Percentiles rank a stretch among this genome's conserved stretches.
phyloP scores from a whole-genome alignment of 2,329 filamentous ascomycete species.

The Aspergillus calidoustus region DNA sequence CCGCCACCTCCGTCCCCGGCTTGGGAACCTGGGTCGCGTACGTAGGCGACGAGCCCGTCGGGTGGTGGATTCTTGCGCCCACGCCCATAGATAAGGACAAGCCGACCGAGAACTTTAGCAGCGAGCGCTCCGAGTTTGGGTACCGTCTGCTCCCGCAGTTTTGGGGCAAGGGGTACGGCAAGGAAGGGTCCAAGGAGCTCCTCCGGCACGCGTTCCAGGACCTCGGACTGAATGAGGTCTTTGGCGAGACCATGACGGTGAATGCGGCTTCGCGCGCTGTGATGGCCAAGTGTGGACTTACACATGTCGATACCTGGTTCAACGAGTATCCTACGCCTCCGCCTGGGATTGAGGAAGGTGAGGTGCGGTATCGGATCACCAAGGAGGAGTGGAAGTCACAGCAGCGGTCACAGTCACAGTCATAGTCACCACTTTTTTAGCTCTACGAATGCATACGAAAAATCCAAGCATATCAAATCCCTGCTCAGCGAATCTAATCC shows the following conservation, averaged over 20 bases:
- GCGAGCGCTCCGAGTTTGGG: slow-evolving; percentile 16
- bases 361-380: slow-evolving; percentile 17
- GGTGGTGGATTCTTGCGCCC: slow-evolving; percentile 19
- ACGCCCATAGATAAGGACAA: not conserved
- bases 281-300: slow-evolving; percentile 18
- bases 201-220: slow-evolving; percentile 18
- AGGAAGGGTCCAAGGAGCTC: slow-evolving; percentile 18
- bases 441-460: not conserved
- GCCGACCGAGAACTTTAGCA: slow-evolving; percentile 14
- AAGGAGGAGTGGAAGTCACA: slow-evolving; percentile 20
- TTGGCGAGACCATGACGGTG: slow-evolving; percentile 23
- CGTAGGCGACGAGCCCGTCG: slow-evolving; percentile 8
- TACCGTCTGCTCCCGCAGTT: slow-evolving; percentile 16
- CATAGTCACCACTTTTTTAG: not conserved
- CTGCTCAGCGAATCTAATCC: not conserved
- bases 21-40: slow-evolving; percentile 15
- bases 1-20: slow-evolving; percentile 6
- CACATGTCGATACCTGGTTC: slow-evolving; percentile 17
- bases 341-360: slow-evolving; percentile 21
- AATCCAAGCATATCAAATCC: not conserved
- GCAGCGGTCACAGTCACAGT: not conserved
- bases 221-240: slow-evolving; percentile 18
- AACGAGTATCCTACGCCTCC: slow-evolving; percentile 20
- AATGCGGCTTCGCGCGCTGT: slow-evolving; percentile 14
- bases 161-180: slow-evolving; percentile 21